A percentile compares a stretch with the other conserved stretches of the same genome.
These are phyloP conservation scores for Chalaropsis ovoidea DNA, from an alignment of 2,329 filamentous ascomycete genomes.

Conservation along the genomic window DNA sequence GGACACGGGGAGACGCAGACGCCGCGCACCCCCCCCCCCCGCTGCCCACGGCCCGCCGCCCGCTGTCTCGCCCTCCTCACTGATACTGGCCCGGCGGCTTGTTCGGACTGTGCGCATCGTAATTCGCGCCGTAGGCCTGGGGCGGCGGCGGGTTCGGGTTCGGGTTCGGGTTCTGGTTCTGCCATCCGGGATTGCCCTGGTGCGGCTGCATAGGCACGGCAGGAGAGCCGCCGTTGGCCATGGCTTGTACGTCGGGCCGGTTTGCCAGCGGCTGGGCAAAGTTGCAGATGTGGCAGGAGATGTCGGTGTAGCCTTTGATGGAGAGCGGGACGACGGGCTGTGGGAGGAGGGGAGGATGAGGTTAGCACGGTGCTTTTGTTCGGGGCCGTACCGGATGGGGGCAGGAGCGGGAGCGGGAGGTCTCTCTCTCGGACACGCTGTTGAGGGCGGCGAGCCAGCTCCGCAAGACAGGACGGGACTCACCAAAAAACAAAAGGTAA, in stretches of 20 bases:
- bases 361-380: constrained; percentile 40
- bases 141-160: constrained; percentile 26
- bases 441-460: no score
- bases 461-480: constrained; percentile 29
- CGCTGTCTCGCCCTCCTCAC: not conserved
- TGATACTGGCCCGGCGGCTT: constrained; percentile 22
- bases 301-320: constrained; percentile 55
- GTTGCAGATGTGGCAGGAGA: constrained; percentile 65
- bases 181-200: constrained; percentile 32
- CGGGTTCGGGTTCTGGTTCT: constrained; percentile 23
- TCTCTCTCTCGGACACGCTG: no score
- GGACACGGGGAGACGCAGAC: no score
- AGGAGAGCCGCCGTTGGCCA: constrained; percentile 37
- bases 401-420: constrained; percentile 32
- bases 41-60: not conserved
- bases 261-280: constrained; percentile 58
- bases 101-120: constrained; percentile 23
- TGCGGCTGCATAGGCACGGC: constrained; percentile 22
- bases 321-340: constrained; percentile 63
- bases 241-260: constrained; percentile 46
- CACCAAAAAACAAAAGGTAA: constrained; percentile 68
- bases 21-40: not conserved
- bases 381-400: constrained; percentile 62
- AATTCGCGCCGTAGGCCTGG: constrained; percentile 25
- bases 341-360: not conserved